Base-by-base conservation (phyloP, 208 protist species). In the Pavlovales sp. region DNA sequence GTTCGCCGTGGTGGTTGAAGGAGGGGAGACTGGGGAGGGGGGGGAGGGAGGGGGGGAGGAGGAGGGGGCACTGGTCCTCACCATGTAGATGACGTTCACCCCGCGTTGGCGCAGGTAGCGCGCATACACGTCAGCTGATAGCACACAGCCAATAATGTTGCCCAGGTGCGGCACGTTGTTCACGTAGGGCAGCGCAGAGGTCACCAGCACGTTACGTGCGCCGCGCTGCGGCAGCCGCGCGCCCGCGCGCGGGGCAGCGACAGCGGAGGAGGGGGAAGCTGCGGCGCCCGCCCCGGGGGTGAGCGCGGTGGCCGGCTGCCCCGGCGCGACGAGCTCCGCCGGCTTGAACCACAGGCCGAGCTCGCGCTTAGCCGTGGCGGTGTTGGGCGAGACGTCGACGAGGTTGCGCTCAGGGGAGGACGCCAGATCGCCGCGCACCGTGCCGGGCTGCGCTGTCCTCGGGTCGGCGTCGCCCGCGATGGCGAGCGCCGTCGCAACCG, bases 101-200 rank as follows among this genome's bases (percentile, higher is more conserved):
- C 92, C 92, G n/a, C 91, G 84, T 36, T 86, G 39, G 38, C 32
- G 30, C 36, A 75, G 30, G 41, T 41, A 39, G 37, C 93, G 89
- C 36, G 95, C 91, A 82, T 93, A 96, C 26, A 95, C 95, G 89
- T 96, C 95, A 41, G 91, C 95, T 75, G 83, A 91, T 26, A 96
- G 91, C 20, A 96, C 94, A 78, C 94, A 95, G 82, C 95, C 95
- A 67, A 96, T 95, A 77, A 96, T 95, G 90, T 96, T 96, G 81
- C 95, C 95, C 28, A 96, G 86, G 86, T 96, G 95, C 76, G 95
- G 95, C 34, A 96, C 94, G 89, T 96, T 96, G 89, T 96, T 96
- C 0, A 96, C 95, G 78, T 96, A 96, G 34, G 95, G 95, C 81
- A 96, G 88, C 42, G 95, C 94, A 46, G 84, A 93, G 46, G 95